These are phyloP conservation scores for Fusarium circinatum DNA, from an alignment of 2,329 filamentous ascomycete genomes.

Conservation along the genomic window DNA sequence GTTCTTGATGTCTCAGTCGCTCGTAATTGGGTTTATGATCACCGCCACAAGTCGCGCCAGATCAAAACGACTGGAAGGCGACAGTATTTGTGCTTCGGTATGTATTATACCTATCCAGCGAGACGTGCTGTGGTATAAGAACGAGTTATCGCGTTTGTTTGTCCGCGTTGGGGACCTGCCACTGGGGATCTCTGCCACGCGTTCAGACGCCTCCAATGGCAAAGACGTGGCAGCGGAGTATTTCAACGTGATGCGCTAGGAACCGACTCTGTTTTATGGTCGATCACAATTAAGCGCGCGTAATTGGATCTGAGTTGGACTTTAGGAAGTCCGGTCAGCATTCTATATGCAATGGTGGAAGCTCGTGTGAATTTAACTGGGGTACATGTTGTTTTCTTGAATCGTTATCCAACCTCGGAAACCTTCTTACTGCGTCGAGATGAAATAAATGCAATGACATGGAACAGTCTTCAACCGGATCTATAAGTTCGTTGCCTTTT, in stretches of 20 bases:
- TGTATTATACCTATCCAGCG: rapidly evolving
- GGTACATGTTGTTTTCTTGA: rapidly evolving
- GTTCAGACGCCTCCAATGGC: not conserved
- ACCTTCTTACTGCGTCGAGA: rapidly evolving
- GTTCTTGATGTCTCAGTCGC: not conserved
- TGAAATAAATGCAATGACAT: rapidly evolving
- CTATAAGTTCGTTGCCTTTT: rapidly evolving
- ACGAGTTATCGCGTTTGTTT: rapidly evolving
- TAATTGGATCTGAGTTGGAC: rapidly evolving
- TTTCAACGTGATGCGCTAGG: not conserved
- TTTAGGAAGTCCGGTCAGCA: not conserved
- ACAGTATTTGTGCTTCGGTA: rapidly evolving
- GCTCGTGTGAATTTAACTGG: rapidly evolving
- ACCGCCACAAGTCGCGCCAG: rapidly evolving
- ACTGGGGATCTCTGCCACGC: rapidly evolving
- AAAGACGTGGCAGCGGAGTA: not conserved
- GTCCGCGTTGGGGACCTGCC: rapidly evolving
- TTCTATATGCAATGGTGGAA: not conserved
- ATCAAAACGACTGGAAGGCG: too few relatives aligned
- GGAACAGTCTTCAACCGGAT: rapidly evolving
- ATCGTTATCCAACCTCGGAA: rapidly evolving
- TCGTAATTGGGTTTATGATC: rapidly evolving
- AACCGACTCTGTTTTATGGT: not conserved
- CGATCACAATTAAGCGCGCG: not conserved
- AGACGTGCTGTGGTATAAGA: rapidly evolving